Evolutionary conservation across 2,329 filamentous ascomycete genomes (phyloP), one percentile per base, ranked within the genome.

Genomic region (Verticillium isaacii): DNA sequence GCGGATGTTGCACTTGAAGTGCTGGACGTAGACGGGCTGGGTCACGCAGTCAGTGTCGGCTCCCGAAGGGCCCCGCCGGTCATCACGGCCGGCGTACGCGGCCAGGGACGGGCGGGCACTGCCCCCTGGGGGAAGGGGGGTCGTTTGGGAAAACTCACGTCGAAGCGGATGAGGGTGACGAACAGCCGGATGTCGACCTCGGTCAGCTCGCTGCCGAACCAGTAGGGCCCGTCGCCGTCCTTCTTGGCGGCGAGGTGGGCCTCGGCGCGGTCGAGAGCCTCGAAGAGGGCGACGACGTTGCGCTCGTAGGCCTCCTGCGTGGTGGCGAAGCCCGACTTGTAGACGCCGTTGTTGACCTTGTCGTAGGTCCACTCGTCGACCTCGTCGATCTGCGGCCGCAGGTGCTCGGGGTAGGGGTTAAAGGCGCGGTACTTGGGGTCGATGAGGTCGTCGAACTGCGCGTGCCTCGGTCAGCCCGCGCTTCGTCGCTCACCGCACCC

Each of bases 1-100:
- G 29, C 89, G 84, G 64, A 96, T 80, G 77, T 96, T 96, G 80
- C 90, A 93, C 77, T 90, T 90, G 81, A 94, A 94, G 76, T 93
- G 90, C 77, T 95, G 92, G 60, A 96, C 90, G 71, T 96, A 96
- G 68, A 92, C 89, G 34, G 82, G 81, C 75, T 82, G 59, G 59
- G 17, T 19, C 12, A 1, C 3, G 17, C 2, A 34, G 61, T 62
- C 32, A 64, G 62, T 37, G 62, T 58, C 4, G 54, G 6, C 9
- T n/a, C 19, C 11, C 2, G 4, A 11, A 52, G 45, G 19, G 5
- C 39, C 9, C 39, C 11, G 36, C 36, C 3, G 11, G 36, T 9
- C 15, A 14, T 14, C 14, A 36, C 23, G 23, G 23, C 23, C 23
- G 23, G 1, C 23, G 23, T 23, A 2, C 5, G 25, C 25, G 25